Evolutionary conservation across 768 basidiomycete species (phyloP).

Genomic region (Wakefieldia striispora): DNA sequence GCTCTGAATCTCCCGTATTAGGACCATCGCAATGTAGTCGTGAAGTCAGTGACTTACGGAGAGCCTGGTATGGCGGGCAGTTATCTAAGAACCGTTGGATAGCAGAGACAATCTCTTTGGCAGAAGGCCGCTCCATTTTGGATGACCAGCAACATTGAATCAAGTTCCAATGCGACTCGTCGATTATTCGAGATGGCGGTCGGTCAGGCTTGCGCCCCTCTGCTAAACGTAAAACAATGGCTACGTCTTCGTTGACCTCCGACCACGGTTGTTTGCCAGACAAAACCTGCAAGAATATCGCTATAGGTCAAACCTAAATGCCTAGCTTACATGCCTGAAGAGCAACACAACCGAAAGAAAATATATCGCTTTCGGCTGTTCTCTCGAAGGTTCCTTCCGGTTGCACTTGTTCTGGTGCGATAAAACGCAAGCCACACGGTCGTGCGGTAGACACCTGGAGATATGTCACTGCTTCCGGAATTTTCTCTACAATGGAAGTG

Average conservation of each 20-base stretch:
- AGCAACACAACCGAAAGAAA: slow-evolving; percentile 25
- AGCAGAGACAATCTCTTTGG: not conserved
- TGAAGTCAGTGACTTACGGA: not conserved
- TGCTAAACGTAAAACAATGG: slow-evolving; percentile 5
- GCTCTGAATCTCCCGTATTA: too few species aligned
- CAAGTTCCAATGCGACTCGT: not conserved
- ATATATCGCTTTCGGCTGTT: not conserved
- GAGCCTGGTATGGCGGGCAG: not conserved
- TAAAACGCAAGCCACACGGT: slow-evolving; percentile 39
- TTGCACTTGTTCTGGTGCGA: slow-evolving; percentile 33
- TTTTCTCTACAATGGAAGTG: slow-evolving; percentile 19
- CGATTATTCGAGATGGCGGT: not conserved
- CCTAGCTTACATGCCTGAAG: slow-evolving; percentile 11
- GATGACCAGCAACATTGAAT: not conserved
- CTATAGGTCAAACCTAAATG: too few species aligned
- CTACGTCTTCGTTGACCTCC: not conserved
- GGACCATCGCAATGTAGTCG: too few species aligned
- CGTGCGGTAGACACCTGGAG: slow-evolving; percentile 29
- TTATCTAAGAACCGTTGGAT: not conserved
- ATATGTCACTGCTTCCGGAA: not conserved
- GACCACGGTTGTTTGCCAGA: not conserved
- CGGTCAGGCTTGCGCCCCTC: not conserved
- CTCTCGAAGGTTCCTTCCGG: slow-evolving; percentile 1
- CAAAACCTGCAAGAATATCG: not conserved
- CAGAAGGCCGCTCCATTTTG: not conserved